A percentile compares a stretch with the other conserved stretches of the same genome.
Conservation (phyloP, 345 rosid genomes). For the Corchorus capsularis region DNA sequence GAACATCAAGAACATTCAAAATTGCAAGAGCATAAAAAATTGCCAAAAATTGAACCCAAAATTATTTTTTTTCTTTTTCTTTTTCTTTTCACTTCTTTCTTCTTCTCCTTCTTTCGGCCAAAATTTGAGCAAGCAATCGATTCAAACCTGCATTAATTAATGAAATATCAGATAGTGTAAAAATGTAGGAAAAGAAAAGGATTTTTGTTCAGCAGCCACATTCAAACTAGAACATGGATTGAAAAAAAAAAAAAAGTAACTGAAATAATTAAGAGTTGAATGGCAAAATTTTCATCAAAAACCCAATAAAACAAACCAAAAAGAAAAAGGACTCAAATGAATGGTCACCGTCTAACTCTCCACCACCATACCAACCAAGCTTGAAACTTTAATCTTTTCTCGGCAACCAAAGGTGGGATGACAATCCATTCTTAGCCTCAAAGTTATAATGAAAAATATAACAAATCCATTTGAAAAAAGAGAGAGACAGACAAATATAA, state of each 20-base stretch:
- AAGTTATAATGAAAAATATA: conserved; percentile 21
- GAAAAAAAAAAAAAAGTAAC: background rate
- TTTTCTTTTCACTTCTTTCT: no score
- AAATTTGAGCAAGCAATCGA: no score
- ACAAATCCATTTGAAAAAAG: background rate
- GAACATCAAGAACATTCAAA: no score
- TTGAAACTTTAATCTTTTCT: background rate
- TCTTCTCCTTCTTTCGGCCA: no score
- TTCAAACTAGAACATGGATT: background rate
- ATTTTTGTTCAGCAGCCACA: no score
- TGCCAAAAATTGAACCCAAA: no score
- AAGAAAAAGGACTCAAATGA: background rate
- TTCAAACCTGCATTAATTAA: no score
- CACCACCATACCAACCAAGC: background rate
- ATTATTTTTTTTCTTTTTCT: no score
- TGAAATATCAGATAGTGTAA: no score
- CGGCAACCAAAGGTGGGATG: background rate
- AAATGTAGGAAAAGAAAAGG: no score
- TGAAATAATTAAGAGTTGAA: background rate
- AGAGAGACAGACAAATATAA: background rate
- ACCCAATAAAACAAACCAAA: background rate
- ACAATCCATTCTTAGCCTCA: background rate
- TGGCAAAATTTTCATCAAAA: background rate
- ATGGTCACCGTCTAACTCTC: background rate
- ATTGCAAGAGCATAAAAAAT: no score